A percentile compares a stretch with the other conserved stretches of the same genome.
Evolutionary conservation across 768 basidiomycete genomes (phyloP).

Genomic region (Kwoniella dejecticola): DNA sequence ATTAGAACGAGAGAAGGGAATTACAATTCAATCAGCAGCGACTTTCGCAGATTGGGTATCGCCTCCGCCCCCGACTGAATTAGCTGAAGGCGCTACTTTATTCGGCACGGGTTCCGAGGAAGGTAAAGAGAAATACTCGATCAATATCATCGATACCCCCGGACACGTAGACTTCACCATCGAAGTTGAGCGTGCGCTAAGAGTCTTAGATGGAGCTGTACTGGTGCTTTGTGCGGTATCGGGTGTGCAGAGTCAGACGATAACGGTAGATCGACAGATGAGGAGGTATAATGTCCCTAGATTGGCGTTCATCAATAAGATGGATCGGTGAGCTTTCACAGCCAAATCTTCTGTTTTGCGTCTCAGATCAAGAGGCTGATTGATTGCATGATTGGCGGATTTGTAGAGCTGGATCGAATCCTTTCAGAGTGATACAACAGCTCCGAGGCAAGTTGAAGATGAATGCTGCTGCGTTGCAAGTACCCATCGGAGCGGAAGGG

Average conservation of each 20-base stretch:
- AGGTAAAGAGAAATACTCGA: slow-evolving; percentile 75
- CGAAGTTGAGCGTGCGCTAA: slow-evolving; percentile 93
- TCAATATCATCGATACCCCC: slow-evolving; percentile 99
- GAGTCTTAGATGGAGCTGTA: slow-evolving; percentile 95
- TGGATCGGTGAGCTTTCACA: slow-evolving; percentile 73
- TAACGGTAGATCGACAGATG: slow-evolving; percentile 99
- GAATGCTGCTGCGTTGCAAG: slow-evolving; percentile 89
- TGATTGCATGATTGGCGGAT: neutral
- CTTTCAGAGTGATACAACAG: slow-evolving; percentile 90
- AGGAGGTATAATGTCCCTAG: slow-evolving; percentile 92
- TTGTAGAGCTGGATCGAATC: slow-evolving; percentile 87
- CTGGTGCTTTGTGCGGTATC: slow-evolving; percentile 95
- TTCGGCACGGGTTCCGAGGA: slow-evolving; percentile 44
- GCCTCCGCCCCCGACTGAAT: slow-evolving; percentile 59
- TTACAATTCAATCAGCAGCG: slow-evolving; percentile 97
- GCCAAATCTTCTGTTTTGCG: neutral
- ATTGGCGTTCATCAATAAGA: slow-evolving; percentile 96
- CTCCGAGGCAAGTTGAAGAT: slow-evolving; percentile 89
- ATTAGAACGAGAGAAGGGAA: slow-evolving; percentile 96
- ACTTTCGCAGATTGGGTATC: slow-evolving; percentile 96
- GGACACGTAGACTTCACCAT: slow-evolving; percentile 99
- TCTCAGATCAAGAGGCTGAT: neutral
- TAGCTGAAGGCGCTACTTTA: slow-evolving; percentile 12
- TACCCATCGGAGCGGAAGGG: slow-evolving; percentile 89
- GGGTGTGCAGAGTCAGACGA: slow-evolving; percentile 97